Evolutionary conservation across 2,329 filamentous ascomycete species (phyloP), one percentile per base, ranked within the genome.

Genomic region (Exophiala dermatitidis): DNA sequence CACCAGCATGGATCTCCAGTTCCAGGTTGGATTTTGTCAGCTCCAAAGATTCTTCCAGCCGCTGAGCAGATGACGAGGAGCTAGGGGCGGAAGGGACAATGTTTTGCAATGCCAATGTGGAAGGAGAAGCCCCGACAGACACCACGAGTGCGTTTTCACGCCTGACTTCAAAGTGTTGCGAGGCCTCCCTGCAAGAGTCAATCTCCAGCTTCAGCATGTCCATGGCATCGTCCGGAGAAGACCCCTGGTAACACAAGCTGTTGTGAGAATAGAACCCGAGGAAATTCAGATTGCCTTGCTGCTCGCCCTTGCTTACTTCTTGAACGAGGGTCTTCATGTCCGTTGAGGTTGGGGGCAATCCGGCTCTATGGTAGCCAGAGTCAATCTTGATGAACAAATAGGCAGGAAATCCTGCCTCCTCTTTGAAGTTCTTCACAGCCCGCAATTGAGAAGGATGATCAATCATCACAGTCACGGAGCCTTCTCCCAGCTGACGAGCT

Each of bases 121-220:
- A 90, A 0, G 88, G 88, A 12, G 87, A 88, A 0, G 88, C 87
- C 4, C 88, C 88, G 0, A 89, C 83, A 0, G 84, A 87, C 2
- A 91, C 72, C 0, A 82, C 72, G 10, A 79, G 60, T 46, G 69
- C 71, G 2, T 58, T 53, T 49, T 9, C 57, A 54, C n/a, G 59
- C 45, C 12, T 60, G 46, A 2, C 52, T 26, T 53, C 51, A 45
- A 64, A 60, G n/a, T 55, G 51, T 12, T 62, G 53, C 37, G 68
- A 44, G 55, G 68, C 61, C 62, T 67, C 48, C 50, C 61, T 45
- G 65, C 70, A 51, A 73, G 68, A 76, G 26, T 71, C 65, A 42
- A 89, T 76, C 69, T 90, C 86, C 5, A 71, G 71, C 1, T 74
- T 73, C 6, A 90, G 70, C 48, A 77, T 76, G 0, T 74, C 67